Conservation (phyloP, 2,329 filamentous ascomycete genomes). For the Cyphellophora europaea region DNA sequence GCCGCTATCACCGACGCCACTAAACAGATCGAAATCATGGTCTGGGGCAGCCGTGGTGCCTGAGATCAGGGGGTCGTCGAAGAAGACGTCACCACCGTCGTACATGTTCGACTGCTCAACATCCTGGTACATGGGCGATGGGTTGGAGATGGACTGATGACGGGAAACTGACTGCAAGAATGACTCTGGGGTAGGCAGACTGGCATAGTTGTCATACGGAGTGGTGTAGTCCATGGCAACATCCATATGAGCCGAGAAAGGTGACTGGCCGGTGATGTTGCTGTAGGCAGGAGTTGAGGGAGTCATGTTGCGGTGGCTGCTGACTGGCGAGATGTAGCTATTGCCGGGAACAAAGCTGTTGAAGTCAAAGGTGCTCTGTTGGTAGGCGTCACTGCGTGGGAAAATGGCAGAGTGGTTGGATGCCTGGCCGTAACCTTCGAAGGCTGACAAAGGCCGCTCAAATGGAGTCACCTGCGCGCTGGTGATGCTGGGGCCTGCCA, state of each 20-base stretch:
- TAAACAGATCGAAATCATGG: conserved; percentile 16
- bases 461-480: conserved; percentile 18
- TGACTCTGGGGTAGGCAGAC: conserved; percentile 17
- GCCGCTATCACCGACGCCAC: conserved; percentile 4
- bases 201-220: conserved; percentile 7
- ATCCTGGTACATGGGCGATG: conserved; percentile 12
- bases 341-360: conserved; percentile 10
- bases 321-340: conserved; percentile 11
- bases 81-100: not conserved
- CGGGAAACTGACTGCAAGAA: conserved; percentile 16
- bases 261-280: conserved; percentile 18
- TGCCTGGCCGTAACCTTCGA: conserved; percentile 10
- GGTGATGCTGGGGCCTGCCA: conserved; percentile 3
- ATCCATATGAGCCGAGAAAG: conserved; percentile 11
- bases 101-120: not conserved
- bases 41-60: not conserved
- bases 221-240: conserved; percentile 10
- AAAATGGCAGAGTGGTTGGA: conserved; percentile 16
- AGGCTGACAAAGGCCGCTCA: conserved; percentile 14
- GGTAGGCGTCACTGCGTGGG: conserved; percentile 13
- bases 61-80: not conserved
- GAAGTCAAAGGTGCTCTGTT: conserved; percentile 10
- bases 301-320: conserved; percentile 12
- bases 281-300: conserved; percentile 18
- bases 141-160: conserved; percentile 16